A percentile compares a stretch with the other conserved stretches of the same genome.
phyloP scores from a whole-genome alignment of 768 basidiomycete genomes.

The Boletellus emodensis region DNA sequence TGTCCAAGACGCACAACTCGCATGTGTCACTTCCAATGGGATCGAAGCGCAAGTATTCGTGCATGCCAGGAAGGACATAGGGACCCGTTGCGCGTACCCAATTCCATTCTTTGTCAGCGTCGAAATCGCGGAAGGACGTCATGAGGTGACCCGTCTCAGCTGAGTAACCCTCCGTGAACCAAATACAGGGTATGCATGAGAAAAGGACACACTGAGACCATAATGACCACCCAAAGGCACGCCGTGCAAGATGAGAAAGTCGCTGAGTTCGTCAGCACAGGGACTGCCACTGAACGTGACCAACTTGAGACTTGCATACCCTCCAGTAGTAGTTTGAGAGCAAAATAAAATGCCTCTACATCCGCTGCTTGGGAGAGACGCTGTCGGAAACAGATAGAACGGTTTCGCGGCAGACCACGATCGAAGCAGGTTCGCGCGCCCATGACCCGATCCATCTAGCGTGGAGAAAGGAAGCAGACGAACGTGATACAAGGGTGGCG shows the following conservation, averaged over 20 bases:
- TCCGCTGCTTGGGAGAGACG: conserved; percentile 35
- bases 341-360: conserved; percentile 29
- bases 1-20: conserved; percentile 49
- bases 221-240: conserved; percentile 47
- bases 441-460: conserved; percentile 8
- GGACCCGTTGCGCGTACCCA: conserved; percentile 41
- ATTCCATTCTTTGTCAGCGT: conserved; percentile 51
- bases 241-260: conserved; percentile 44
- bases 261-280: conserved; percentile 51
- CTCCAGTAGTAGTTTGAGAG: conserved; percentile 43
- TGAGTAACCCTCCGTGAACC: not conserved
- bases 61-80: conserved; percentile 9
- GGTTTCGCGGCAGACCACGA: conserved; percentile 40
- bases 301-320: conserved; percentile 43
- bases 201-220: conserved; percentile 40
- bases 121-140: too few species aligned
- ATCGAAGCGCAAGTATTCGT: conserved; percentile 42
- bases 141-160: conserved; percentile 31
- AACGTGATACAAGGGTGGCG: conserved; percentile 33
- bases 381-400: conserved; percentile 41
- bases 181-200: not conserved
- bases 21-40: conserved; percentile 37
- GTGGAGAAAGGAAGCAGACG: not conserved
- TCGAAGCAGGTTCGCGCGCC: conserved; percentile 32
- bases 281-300: conserved; percentile 52